Evolutionary conservation across 2,329 filamentous ascomycete genomes (phyloP).

Genomic region (Balansia obtecta): DNA sequence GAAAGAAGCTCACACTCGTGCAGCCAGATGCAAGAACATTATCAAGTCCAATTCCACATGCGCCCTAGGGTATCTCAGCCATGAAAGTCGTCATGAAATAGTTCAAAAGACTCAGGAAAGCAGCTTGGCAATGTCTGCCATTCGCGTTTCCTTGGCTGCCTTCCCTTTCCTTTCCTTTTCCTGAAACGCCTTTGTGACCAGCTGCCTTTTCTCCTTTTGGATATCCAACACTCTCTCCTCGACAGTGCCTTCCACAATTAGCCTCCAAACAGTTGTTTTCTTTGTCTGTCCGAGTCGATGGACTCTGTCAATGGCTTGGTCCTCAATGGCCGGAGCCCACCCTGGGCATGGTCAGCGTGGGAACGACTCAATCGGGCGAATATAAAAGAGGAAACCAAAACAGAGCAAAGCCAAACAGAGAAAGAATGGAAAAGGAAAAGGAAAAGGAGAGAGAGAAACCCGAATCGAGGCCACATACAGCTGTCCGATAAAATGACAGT

Average conservation of each 20-base stretch:
- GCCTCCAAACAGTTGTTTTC: constrained; percentile 64
- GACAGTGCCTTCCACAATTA: constrained; percentile 69
- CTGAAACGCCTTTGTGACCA: constrained; percentile 68
- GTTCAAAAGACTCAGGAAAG: constrained; percentile 17
- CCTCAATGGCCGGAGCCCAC: constrained; percentile 90
- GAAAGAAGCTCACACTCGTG: no score
- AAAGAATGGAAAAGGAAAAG: background rate
- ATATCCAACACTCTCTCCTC: constrained; percentile 72
- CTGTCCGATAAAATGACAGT: constrained; percentile 74
- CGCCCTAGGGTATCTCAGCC: background rate
- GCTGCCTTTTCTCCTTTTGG: constrained; percentile 64
- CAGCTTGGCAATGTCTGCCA: constrained; percentile 42
- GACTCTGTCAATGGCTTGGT: constrained; percentile 81
- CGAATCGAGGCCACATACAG: constrained; percentile 33
- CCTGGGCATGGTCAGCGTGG: constrained; percentile 23
- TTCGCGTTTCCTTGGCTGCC: constrained; percentile 43
- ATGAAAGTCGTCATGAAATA: background rate
- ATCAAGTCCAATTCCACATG: no score
- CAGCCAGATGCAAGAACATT: no score
- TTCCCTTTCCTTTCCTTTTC: constrained; percentile 46
- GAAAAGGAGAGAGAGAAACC: no score
- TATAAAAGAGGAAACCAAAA: background rate
- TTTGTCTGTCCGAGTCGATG: constrained; percentile 75
- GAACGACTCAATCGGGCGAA: no score
- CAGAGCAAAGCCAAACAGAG: background rate